Evolutionary conservation across 176 grass and related monocot species (phyloP), one percentile per base, ranked within the genome.

Genomic region (Ampelocalamus luodianensis): DNA sequence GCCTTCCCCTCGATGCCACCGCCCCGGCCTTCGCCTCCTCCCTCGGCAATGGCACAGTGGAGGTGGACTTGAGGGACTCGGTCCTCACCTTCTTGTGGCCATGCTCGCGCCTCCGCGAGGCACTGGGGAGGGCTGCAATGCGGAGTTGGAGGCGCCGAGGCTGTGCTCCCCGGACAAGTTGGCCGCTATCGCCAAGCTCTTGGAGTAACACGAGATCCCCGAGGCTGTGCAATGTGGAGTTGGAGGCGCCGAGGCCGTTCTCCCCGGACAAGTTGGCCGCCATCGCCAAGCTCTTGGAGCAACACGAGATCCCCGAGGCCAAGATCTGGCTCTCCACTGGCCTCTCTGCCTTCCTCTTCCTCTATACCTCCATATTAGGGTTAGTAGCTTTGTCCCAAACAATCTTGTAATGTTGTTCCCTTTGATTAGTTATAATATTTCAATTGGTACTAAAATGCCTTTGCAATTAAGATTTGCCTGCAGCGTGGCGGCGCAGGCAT

Each of bases 321-420:
- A 93, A 94, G 69, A 92, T 92, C 78, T 95, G 92, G 89, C 82
- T 95, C 48, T 85, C 74, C 1, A 55, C 83, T 5, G 86, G 93
- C 40, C 76, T 95, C 46, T 95, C 70, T 15, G 88, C 89, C 1
- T 98, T 95, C 88, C 91, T 98, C 24, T 93, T 87, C 85, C 83
- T 98, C 46, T 42, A 42, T 6, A 42, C 39, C 39, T 42, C 39
- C 8, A 8, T 42, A 42, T 42, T 42, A 6, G 39, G 39, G 39
- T 42, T 42, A 42, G 39, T 8, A 42, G 39, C 6, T 42, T 42
- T 42, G 6, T 42, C 39, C 39, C 6, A 42, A 42, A 42, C 39
- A 42, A 42, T 42, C 39, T 42, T 42, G 39, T 42, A 42, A 93
- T 65, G 45, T 6, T 32, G 22, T 61, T 15, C 5, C 73, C 38